Evolutionary conservation across 495 filamentous ascomycete species (phyloP).

Genomic region (Cudoniella acicularis): DNA sequence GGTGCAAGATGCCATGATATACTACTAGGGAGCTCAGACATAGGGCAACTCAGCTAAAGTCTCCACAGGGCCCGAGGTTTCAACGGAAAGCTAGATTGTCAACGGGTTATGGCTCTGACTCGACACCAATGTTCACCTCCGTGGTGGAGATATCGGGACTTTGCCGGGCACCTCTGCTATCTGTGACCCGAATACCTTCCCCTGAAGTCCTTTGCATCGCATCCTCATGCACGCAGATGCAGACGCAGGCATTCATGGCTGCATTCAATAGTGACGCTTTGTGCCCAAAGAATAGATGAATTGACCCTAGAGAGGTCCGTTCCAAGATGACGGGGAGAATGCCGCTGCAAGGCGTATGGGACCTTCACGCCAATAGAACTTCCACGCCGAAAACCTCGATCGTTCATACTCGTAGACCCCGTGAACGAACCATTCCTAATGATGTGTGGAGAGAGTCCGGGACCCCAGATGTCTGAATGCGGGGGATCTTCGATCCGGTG

Average conservation of each 20-base stretch:
- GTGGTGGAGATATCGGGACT: too few species aligned
- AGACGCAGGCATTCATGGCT: not conserved
- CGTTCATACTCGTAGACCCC: too few species aligned
- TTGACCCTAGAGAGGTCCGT: too few species aligned
- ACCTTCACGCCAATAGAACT: too few species aligned
- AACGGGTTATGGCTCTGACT: not conserved
- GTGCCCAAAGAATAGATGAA: not conserved
- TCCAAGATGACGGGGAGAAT: too few species aligned
- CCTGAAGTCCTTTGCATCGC: not conserved
- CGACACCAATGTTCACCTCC: too few species aligned
- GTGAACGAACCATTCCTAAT: not conserved
- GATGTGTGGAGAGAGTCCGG: not conserved
- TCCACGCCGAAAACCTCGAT: too few species aligned
- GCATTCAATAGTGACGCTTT: not conserved
- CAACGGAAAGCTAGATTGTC: not conserved
- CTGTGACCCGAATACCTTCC: too few species aligned
- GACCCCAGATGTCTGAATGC: not conserved
- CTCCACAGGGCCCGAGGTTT: not conserved
- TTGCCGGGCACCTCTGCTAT: not conserved
- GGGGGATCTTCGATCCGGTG: not conserved
- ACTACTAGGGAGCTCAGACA: too few species aligned
- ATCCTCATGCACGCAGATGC: not conserved
- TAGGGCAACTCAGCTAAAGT: not conserved
- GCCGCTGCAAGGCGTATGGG: too few species aligned
- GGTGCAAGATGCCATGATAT: too few species aligned